phyloP scores from a whole-genome alignment of 371 early-diverging fungal species.

The Apophysomyces sp. region DNA sequence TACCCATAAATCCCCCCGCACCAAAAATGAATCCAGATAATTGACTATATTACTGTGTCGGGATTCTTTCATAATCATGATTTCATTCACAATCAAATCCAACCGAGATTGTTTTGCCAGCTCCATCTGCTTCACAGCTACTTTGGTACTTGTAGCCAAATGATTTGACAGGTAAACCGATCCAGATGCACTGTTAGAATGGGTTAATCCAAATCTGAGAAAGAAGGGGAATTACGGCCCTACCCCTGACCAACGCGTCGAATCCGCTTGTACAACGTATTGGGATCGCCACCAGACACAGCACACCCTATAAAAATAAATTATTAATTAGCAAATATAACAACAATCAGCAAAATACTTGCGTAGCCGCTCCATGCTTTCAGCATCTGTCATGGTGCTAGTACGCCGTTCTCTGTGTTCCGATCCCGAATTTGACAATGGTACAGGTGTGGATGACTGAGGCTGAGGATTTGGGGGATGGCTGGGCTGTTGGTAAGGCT shows the following conservation, averaged over 20 bases:
- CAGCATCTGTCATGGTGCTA: slow-evolving; percentile 82
- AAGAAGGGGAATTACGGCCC: background rate
- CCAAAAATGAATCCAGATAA: slow-evolving; percentile 89
- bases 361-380: slow-evolving; percentile 86
- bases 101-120: slow-evolving; percentile 88
- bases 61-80: slow-evolving; percentile 95
- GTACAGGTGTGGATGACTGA: slow-evolving; percentile 6
- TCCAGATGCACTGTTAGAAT: slow-evolving; percentile 78
- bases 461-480: background rate
- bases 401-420: slow-evolving; percentile 57
- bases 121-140: slow-evolving; percentile 98
- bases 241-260: slow-evolving; percentile 96
- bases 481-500: background rate
- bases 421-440: background rate
- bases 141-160: slow-evolving; percentile 59
- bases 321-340: background rate
- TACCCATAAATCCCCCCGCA: slow-evolving; percentile 90
- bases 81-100: slow-evolving; percentile 96
- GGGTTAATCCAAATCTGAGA: background rate
- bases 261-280: slow-evolving; percentile 77
- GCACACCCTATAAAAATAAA: slow-evolving; percentile 39
- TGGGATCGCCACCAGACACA: slow-evolving; percentile 85
- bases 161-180: slow-evolving; percentile 87
- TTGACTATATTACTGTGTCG: slow-evolving; percentile 96
- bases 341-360: slow-evolving; percentile 15